Base-by-base conservation (phyloP, 1,139 yeast genomes). In the Debaryomyces udenii region DNA sequence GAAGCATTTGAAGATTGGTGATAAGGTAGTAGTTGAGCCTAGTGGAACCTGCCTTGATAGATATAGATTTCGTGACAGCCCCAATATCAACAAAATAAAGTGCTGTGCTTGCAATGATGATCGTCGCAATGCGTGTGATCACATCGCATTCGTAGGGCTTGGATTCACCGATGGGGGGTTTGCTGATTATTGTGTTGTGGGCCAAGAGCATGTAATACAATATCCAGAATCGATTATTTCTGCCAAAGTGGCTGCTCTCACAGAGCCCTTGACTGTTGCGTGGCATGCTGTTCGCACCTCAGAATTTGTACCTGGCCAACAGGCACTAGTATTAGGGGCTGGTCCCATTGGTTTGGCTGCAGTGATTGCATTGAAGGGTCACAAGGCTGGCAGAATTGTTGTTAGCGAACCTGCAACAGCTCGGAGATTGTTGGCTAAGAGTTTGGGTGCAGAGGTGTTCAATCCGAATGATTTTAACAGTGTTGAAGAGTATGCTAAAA, bases 331-430 rank as follows among this genome's bases (percentile, higher is more conserved):
- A 33, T 57, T 80, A 3, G 84, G 86, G 27, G 79, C 81, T 37
- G 86, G 86, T 4, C 84, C 86, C 22, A 80, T 81, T 53, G 86
- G 86, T 1, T 58, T 80, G 31, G 78, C 81, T 17, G 70, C 81
- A 1, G 64, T 80, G 24, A 59, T 80, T 37, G 83, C 83, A 1
- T 63, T 81, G 35, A 74, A 78, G 47, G 86, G 83, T 7, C 74
- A 74, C 46, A 71, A 76, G 20, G 82, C 81, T 2, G 62, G 70
- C 2, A 68, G 62, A 31, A 78, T 81, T 36, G 78, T 80, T 7
- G 78, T 79, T 22, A 76, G 83, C 33, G 87, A 81, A 56, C 87
- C 86, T 1, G 83, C 84, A 0, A 47, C 52, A 18, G 69, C 70
- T 10, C 69, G 86, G 61, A 68, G 86, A 52, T 62, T 72, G 28